These are phyloP conservation scores for Manihot esculenta DNA, from an alignment of 441 rosid species.

Conservation along the genomic window DNA sequence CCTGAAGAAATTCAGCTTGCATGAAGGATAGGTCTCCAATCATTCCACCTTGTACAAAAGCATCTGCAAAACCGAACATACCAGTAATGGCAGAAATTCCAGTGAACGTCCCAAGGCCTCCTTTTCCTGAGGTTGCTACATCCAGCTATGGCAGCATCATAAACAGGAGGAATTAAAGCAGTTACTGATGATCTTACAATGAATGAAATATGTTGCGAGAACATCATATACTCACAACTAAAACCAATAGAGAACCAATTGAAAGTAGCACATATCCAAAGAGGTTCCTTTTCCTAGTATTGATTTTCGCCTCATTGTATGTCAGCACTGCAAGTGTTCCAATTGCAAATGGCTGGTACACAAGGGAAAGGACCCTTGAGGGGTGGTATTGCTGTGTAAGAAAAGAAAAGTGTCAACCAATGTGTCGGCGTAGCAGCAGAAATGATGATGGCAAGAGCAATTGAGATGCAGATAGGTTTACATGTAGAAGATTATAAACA, in stretches of 20 bases:
- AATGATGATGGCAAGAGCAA: not conserved
- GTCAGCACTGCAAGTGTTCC: slow-evolving; percentile 46
- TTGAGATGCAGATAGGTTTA: not conserved
- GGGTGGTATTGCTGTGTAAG: slow-evolving; percentile 56
- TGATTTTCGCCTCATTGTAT: slow-evolving; percentile 48
- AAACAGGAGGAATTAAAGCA: not conserved
- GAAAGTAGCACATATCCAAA: slow-evolving; percentile 48
- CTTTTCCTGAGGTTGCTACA: slow-evolving; percentile 58
- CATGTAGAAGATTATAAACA: no score
- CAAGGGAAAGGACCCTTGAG: slow-evolving; percentile 61
- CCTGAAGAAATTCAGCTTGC: slow-evolving; percentile 60
- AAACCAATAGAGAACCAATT: slow-evolving; percentile 44
- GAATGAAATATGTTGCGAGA: not conserved
- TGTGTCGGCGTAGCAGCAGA: not conserved
- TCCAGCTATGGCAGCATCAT: slow-evolving; percentile 44
- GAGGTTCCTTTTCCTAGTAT: slow-evolving; percentile 49
- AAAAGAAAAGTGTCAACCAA: slow-evolving; percentile 14
- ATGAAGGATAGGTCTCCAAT: slow-evolving; percentile 69
- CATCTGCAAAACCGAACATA: slow-evolving; percentile 68
- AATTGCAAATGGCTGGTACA: slow-evolving; percentile 68
- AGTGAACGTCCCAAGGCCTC: slow-evolving; percentile 55
- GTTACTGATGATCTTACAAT: not conserved
- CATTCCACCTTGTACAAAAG: slow-evolving; percentile 75
- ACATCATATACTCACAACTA: slow-evolving; percentile 46
- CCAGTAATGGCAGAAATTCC: slow-evolving; percentile 53